Conservation (phyloP, 305 asterid genomes). For the Plantago coronopus region DNA sequence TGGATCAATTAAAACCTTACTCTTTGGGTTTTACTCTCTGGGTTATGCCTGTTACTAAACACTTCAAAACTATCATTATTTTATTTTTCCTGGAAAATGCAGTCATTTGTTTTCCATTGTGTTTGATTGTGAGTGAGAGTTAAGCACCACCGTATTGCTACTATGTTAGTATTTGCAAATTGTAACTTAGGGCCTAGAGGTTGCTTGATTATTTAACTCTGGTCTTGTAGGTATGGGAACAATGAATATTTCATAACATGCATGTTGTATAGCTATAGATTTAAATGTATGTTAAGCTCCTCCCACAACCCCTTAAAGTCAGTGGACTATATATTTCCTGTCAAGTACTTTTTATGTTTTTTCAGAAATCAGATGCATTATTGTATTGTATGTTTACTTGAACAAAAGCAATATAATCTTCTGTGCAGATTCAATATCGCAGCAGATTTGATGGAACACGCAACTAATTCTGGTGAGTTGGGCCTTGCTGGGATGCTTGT, state of each 20-base stretch:
- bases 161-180: background rate
- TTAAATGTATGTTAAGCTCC: background rate
- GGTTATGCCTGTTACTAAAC: too few species aligned
- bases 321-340: slow-evolving; percentile 10
- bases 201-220: background rate
- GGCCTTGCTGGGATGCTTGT: slow-evolving; percentile 96
- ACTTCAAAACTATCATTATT: background rate
- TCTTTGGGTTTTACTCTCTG: background rate
- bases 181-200: background rate
- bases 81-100: background rate
- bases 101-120: background rate
- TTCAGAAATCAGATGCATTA: background rate
- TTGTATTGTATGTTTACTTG: background rate
- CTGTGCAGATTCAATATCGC: slow-evolving; percentile 87
- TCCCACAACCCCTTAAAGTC: slow-evolving; percentile 1
- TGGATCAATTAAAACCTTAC: background rate
- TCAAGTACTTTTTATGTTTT: slow-evolving; percentile 5
- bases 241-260: background rate
- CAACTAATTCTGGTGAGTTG: slow-evolving; percentile 67
- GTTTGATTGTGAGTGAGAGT: background rate
- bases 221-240: background rate
- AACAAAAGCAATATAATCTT: slow-evolving; percentile 12
- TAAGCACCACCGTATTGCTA: background rate
- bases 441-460: slow-evolving; percentile 89
- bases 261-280: background rate